phyloP scores from a whole-genome alignment of 2,329 filamentous ascomycete species.

The Mycosphaerella arachidis region DNA sequence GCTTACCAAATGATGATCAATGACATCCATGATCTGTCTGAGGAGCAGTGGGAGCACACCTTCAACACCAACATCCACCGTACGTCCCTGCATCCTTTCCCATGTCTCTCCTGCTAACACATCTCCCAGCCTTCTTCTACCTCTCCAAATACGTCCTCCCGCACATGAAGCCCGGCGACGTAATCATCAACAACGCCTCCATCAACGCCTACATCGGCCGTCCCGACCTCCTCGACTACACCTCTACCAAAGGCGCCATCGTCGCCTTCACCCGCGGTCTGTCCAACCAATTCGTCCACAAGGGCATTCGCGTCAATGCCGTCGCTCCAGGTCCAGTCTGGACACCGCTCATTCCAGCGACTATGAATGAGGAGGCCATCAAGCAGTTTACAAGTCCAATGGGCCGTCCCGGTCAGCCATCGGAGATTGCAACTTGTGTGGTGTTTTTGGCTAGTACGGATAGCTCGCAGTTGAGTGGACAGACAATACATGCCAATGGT shows the following conservation, averaged over 20 bases:
- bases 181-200: slow-evolving; percentile 81
- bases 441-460: slow-evolving; percentile 75
- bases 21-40: slow-evolving; percentile 65
- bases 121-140: slow-evolving; percentile 58
- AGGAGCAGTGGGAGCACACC: slow-evolving; percentile 76
- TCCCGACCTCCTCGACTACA: slow-evolving; percentile 77
- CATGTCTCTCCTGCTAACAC: not conserved
- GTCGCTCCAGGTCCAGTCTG: slow-evolving; percentile 76
- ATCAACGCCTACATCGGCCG: slow-evolving; percentile 80
- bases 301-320: slow-evolving; percentile 71
- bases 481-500: slow-evolving; percentile 63
- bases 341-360: slow-evolving; percentile 70
- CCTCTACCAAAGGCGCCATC: slow-evolving; percentile 72
- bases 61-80: slow-evolving; percentile 78
- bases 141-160: slow-evolving; percentile 71
- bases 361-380: slow-evolving; percentile 66
- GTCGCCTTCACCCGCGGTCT: slow-evolving; percentile 73
- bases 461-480: slow-evolving; percentile 69
- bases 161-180: slow-evolving; percentile 68
- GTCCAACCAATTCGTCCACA: slow-evolving; percentile 66
- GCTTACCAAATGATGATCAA: slow-evolving; percentile 68
- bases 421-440: slow-evolving; percentile 75
- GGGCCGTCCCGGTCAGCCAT: slow-evolving; percentile 72
- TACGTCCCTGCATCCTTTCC: slow-evolving; percentile 14
- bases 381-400: slow-evolving; percentile 70